Base-by-base conservation (phyloP, 768 basidiomycete species). In the Tricholomella constricta region DNA sequence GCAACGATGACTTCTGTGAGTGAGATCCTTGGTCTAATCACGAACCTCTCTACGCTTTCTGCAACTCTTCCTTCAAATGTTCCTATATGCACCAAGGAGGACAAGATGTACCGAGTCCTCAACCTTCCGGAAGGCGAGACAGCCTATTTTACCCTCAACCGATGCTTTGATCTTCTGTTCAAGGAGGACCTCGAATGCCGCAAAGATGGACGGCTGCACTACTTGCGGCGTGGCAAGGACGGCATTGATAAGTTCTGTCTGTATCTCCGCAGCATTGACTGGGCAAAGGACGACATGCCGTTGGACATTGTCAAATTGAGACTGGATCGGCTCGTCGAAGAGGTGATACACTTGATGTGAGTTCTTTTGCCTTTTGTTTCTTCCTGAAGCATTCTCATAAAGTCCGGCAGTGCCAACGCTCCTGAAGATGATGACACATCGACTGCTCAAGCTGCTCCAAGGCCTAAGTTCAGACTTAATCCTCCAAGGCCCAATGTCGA, bases 301-400 rank as follows among this genome's bases (percentile, higher is more conserved):
- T 29, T 54, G 19, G 53, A 54, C 26, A 8, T 54, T n/a, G 53
- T 54, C 9, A 44, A 54, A 37, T 42, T 54, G 15, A 54, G 48
- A 27, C 53, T 54, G 11, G 40, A 54, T 19, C 46, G 29, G 8
- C 19, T 54, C 3, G 19, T 29, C 22, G 31, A 23, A 29, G 53
- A 54, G 31, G 19, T 54, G 14, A 19, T 36, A 6, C 31, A 47
- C 32, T 25, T 53, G 23, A 26, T 42, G 52, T 54, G 35, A 14
- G 52, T 54, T 17, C 20, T 14, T 31, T 45, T n/a, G 19, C 11
- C 14, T 40, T 20, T n/a, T 14, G 15, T 17, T 38, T 31, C 20
- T 29, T 29, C 12, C n/a, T 23, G 12, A 19, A 17, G 27, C 14
- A 40, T 17, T 26, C 25, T 26, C n/a, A n/a, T n/a, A n/a, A n/a